Base-by-base conservation (phyloP, 148 eudicot genomes). In the Rhododendron mucronatum region DNA sequence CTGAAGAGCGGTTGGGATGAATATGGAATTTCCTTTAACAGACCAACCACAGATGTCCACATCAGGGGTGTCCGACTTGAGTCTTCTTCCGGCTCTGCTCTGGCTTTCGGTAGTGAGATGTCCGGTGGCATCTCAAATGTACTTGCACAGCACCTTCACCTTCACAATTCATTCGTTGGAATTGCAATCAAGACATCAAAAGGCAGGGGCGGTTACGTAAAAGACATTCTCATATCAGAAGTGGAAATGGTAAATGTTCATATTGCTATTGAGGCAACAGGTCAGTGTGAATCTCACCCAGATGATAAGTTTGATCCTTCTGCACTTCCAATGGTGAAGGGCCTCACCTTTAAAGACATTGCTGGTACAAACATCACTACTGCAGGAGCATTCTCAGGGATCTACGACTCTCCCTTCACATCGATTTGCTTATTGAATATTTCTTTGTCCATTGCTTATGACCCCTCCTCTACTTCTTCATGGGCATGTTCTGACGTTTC, bases 1-100 rank as follows among this genome's bases (percentile, higher is more conserved):
- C 89, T 94, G 7, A 94, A 94, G 88, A 94, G 96, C 37, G 96
- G 96, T 33, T 94, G 96, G 96, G 96, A 94, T 11, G 92, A 94
- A 81, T 94, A 94, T 51, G 96, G 96, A 26, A 91, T 94, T 78
- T 57, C 92, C 35, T 91, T 89, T 59, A 82, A 80, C 28, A 87
- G 59, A 87, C 91, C 96, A 20, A 91, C 93, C 53, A 82, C 89
- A 55, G 51, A 88, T 69, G 89, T 94, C 44, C 89, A 91, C 80
- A 85, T 94, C 47, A 82, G 87, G 80, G 86, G 83, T 48, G 86
- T 88, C 23, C 81, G 76, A 30, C 93, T 94, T 69, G 86, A 85
- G 75, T 91, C 94, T 77, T 89, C 83, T 83, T 82, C 90, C 1
- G 96, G 96, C 37, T 88, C 96, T 8, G 91, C 90, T 30, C 35